phyloP scores from a whole-genome alignment of 768 basidiomycete species.

The Neoboletus brunneissimus region DNA sequence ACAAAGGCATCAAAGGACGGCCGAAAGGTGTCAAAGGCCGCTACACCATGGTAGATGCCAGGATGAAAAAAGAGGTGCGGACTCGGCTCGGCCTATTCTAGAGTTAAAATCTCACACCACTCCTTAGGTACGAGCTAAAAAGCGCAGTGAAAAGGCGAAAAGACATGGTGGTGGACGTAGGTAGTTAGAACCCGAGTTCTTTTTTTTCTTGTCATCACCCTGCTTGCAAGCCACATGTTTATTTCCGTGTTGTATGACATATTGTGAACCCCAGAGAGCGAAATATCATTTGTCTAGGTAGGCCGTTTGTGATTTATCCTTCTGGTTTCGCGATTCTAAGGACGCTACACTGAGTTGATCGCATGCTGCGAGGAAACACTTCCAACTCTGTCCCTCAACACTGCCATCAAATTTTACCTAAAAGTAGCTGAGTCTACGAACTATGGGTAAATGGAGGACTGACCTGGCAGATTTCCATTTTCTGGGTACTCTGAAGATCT shows the following conservation, averaged over 20 bases:
- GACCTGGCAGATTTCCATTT: conserved; percentile 55
- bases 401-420: conserved; percentile 48
- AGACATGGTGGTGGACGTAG: conserved; percentile 48
- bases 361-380: conserved; percentile 40
- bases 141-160: conserved; percentile 71
- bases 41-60: conserved; percentile 90
- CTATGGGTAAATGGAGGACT: conserved; percentile 8
- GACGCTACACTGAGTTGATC: conserved; percentile 40
- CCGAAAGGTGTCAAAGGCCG: conserved; percentile 96
- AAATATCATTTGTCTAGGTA: conserved; percentile 10
- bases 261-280: neutral
- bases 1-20: conserved; percentile 87
- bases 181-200: conserved; percentile 12
- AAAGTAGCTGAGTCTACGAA: neutral
- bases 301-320: conserved; percentile 4
- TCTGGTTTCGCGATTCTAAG: conserved; percentile 27
- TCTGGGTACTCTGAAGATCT: conserved; percentile 55
- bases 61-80: conserved; percentile 88
- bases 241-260: neutral
- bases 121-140: conserved; percentile 74
- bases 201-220: neutral
- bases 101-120: conserved; percentile 1
- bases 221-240: neutral
- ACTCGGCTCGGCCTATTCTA: neutral
- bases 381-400: conserved; percentile 43